Conservation (phyloP, 495 filamentous ascomycete genomes). For the Hyaloscypha finlandica region DNA sequence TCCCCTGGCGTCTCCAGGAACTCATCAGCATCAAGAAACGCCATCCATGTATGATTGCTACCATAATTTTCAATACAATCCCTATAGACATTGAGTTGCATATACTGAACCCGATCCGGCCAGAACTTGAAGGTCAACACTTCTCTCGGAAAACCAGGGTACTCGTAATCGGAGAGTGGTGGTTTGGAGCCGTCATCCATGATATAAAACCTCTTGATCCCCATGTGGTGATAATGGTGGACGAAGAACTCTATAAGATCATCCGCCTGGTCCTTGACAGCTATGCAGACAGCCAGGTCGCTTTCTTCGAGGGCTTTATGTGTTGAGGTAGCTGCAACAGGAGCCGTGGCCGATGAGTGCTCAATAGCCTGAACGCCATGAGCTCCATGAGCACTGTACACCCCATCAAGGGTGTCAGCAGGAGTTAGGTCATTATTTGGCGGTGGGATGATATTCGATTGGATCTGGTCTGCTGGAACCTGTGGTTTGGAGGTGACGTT, state of each 20-base stretch:
- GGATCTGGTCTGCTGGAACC: slow-evolving; percentile 3
- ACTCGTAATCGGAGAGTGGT: slow-evolving; percentile 18
- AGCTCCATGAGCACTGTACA: slow-evolving; percentile 5
- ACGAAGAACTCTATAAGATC: slow-evolving; percentile 32
- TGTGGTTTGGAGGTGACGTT: background rate
- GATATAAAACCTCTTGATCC: slow-evolving; percentile 34
- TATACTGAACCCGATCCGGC: background rate
- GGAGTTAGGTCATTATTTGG: background rate
- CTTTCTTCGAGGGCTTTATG: background rate
- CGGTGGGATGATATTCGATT: slow-evolving; percentile 1
- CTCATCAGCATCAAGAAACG: slow-evolving; percentile 27
- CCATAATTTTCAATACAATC: slow-evolving; percentile 14
- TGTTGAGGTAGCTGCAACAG: no score
- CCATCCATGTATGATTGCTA: slow-evolving; percentile 26
- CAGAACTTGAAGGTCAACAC: slow-evolving; percentile 24
- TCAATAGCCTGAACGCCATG: background rate
- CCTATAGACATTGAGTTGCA: slow-evolving; percentile 18
- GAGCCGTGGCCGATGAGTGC: background rate
- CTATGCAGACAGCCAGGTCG: slow-evolving; percentile 28
- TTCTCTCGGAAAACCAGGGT: slow-evolving; percentile 25
- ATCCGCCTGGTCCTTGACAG: slow-evolving; percentile 27
- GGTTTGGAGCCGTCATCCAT: slow-evolving; percentile 34
- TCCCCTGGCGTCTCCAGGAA: slow-evolving; percentile 17
- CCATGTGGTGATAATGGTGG: slow-evolving; percentile 35
- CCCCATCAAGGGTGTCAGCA: background rate